These are phyloP conservation scores for Aspergillus latus DNA, from an alignment of 2,329 filamentous ascomycete species.

Conservation along the genomic window DNA sequence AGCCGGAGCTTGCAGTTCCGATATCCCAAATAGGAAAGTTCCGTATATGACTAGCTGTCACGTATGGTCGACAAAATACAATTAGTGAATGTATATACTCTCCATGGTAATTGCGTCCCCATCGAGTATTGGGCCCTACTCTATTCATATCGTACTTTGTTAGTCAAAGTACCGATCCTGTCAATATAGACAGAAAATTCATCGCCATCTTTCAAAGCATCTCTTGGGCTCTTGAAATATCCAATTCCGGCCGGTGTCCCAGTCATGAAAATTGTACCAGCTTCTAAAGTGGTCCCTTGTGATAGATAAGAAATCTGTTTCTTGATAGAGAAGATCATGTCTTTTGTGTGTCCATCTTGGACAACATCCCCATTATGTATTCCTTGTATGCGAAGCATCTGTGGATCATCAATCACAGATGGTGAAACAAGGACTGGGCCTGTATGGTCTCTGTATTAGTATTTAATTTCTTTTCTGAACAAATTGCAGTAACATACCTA, in stretches of 20 bases:
- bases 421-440: constrained; percentile 1
- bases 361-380: not conserved
- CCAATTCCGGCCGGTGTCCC: constrained; percentile 1
- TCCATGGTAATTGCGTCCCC: too few relatives aligned
- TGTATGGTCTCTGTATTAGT: not conserved
- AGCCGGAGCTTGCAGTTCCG: too few relatives aligned
- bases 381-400: not conserved
- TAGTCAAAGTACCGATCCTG: too few relatives aligned
- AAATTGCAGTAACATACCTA: constrained; percentile 1
- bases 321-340: not conserved
- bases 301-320: not conserved
- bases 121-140: too few relatives aligned
- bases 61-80: too few relatives aligned
- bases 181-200: too few relatives aligned
- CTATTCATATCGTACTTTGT: too few relatives aligned
- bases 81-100: too few relatives aligned
- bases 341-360: not conserved
- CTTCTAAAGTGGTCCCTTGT: not conserved
- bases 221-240: not conserved
- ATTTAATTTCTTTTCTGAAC: not conserved
- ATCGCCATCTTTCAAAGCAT: not conserved
- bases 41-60: too few relatives aligned
- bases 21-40: too few relatives aligned
- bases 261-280: not conserved
- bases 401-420: not conserved